Evolutionary conservation across 2,329 filamentous ascomycete species (phyloP).

Genomic region (Ophiostoma ips): DNA sequence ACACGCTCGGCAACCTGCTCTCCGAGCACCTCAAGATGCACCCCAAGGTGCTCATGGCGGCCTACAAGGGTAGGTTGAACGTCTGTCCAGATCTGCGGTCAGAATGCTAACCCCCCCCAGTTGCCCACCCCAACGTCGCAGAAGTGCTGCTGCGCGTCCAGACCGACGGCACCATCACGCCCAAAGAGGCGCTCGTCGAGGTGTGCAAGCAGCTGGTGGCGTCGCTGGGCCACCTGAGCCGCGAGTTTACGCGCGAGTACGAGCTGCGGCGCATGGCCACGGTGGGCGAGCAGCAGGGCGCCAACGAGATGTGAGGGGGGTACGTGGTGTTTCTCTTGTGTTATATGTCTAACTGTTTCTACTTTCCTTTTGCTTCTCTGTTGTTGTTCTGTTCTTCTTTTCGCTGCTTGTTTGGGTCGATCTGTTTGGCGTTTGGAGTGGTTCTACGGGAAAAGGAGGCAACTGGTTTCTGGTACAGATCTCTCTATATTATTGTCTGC

Average conservation of each 20-base stretch:
- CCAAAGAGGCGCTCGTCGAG: conserved; percentile 75
- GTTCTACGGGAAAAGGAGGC: too few relatives aligned
- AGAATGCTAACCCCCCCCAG: conserved; percentile 17
- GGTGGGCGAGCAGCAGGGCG: conserved; percentile 40
- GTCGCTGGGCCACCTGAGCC: conserved; percentile 64
- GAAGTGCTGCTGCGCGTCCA: conserved; percentile 65
- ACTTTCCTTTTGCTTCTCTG: background rate
- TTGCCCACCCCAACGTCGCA: conserved; percentile 46
- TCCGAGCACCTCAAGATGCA: conserved; percentile 74
- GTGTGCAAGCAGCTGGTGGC: conserved; percentile 72
- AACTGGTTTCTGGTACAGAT: too few relatives aligned
- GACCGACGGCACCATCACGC: conserved; percentile 76
- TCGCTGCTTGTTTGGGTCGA: background rate
- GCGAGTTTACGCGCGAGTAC: conserved; percentile 86
- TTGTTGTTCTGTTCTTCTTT: background rate
- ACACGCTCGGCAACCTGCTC: conserved; percentile 85
- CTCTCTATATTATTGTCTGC: too few relatives aligned
- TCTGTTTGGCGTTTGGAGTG: background rate
- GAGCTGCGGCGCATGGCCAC: conserved; percentile 76
- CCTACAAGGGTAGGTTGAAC: conserved; percentile 74
- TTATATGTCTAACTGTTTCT: background rate
- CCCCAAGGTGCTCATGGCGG: conserved; percentile 74
- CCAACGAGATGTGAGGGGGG: too few relatives aligned
- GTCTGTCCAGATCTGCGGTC: background rate
- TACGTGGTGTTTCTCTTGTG: background rate